Conservation (phyloP, 73 alveolate genomes). For the Paramecium caudatum region DNA sequence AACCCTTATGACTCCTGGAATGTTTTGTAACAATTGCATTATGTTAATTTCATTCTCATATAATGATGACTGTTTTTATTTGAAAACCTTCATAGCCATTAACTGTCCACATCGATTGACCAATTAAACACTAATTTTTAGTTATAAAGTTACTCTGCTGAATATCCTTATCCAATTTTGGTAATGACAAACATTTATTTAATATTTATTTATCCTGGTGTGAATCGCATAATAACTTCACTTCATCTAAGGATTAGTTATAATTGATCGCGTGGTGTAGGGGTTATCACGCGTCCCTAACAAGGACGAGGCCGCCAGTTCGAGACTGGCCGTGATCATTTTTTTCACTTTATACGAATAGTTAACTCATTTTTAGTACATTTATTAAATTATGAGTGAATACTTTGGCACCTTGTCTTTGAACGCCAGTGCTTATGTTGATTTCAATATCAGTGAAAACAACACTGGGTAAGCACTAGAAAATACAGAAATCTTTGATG, state of each 20-base stretch:
- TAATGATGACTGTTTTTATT: neutral
- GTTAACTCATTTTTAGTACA: no score
- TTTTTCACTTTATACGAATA: conserved; percentile 29
- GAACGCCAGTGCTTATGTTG: conserved; percentile 24
- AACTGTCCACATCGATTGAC: conserved; percentile 37
- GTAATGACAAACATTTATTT: conserved; percentile 28
- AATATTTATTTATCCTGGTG: no score
- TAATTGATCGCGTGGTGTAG: conserved; percentile 73
- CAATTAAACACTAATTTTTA: conserved; percentile 19
- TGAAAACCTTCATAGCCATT: conserved; percentile 63
- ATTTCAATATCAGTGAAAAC: conserved; percentile 2
- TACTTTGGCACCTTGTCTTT: conserved; percentile 23
- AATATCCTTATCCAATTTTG: conserved; percentile 34
- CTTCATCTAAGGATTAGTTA: no score
- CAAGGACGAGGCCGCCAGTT: conserved; percentile 76
- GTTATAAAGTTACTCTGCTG: conserved; percentile 12
- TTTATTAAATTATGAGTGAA: conserved; percentile 52
- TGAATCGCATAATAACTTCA: no score
- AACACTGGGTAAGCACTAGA: neutral
- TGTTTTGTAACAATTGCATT: neutral
- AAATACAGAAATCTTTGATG: conserved; percentile 12
- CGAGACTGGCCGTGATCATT: conserved; percentile 75
- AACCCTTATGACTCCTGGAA: conserved; percentile 28
- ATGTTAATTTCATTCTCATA: conserved; percentile 54
- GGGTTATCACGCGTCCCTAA: conserved; percentile 76